Conservation (phyloP, 805 yeast species). For the Cyberlindnera amylophila region DNA sequence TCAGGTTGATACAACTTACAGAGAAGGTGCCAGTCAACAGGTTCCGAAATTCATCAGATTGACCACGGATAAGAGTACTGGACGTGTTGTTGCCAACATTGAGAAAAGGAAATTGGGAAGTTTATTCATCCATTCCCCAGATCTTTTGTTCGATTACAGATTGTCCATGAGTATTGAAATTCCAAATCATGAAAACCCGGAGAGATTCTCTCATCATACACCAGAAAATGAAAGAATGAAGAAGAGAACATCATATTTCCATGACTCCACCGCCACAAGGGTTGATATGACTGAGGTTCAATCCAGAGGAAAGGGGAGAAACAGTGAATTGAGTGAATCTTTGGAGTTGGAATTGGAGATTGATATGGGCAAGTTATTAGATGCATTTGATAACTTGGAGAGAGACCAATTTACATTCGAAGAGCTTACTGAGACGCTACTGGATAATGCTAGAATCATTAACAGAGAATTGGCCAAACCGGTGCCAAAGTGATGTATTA, state of each 20-base stretch:
- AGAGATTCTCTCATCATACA: constrained; percentile 47
- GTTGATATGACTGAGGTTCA: constrained; percentile 67
- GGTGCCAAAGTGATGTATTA: constrained; percentile 5
- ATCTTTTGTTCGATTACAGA: constrained; percentile 71
- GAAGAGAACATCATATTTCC: constrained; percentile 68
- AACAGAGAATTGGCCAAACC: constrained; percentile 24
- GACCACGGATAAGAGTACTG: constrained; percentile 64
- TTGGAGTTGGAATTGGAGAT: constrained; percentile 52
- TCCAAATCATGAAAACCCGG: constrained; percentile 60
- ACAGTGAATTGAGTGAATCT: constrained; percentile 27
- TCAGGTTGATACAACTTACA: constrained; percentile 58
- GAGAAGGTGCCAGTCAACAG: constrained; percentile 59
- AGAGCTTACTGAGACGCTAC: constrained; percentile 50
- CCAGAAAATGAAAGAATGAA: constrained; percentile 63
- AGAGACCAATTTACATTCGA: constrained; percentile 54
- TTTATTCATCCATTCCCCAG: constrained; percentile 68
- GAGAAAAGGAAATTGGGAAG: constrained; percentile 74
- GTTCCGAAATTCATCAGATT: constrained; percentile 63
- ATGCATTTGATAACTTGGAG: constrained; percentile 37
- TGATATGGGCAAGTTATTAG: constrained; percentile 39
- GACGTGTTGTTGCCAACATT: constrained; percentile 63
- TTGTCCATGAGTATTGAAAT: constrained; percentile 73
- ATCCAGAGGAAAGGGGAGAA: constrained; percentile 25
- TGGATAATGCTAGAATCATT: constrained; percentile 54
- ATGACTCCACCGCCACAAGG: constrained; percentile 67